Evolutionary conservation across 148 eudicot species (phyloP), one percentile per base, ranked within the genome.

Genomic region (Rhododendron griersonianum): DNA sequence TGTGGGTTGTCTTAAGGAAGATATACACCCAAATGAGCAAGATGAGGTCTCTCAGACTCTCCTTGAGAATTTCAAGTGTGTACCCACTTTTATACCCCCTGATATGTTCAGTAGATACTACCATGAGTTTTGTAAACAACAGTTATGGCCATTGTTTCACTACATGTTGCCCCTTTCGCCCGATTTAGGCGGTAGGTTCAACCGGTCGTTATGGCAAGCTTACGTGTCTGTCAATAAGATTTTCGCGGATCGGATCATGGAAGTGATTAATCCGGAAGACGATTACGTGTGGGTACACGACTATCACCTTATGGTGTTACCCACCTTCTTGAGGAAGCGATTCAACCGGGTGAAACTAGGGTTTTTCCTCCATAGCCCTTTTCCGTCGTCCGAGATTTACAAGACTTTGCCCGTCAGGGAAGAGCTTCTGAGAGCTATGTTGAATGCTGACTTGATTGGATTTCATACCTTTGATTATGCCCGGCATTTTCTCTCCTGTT

Each of bases 221-320:
- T 91, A 91, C 69, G 92, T 91, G 0, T 91, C 92, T 1, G 92
- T 91, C 18, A 91, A 91, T 80, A 91, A 91, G 90, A 89, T 87
- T 78, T 91, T 91, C n/a, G 92, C 92, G 1, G 92, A 91, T 81
- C 89, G 91, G 84, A 91, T 91, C 78, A 91, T 91, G 92, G 92
- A 91, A 81, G 92, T 91, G 88, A 91, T 91, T 51, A 91, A 89
- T 14, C 92, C 92, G 8, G 92, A 91, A 86, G 92, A 91, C 33
- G 92, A 91, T 83, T 91, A 86, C 48, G 92, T 91, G 23, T 91
- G 92, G 92, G 87, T 91, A 11, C 91, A 91, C 50, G 92, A 91
- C 78, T 91, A 91, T 81, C 92, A 91, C 85, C 87, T 91, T 3
- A 91, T 91, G 92, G 91, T 89, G 35, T 87, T 91, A 59, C 92